Conservation (phyloP, 768 basidiomycete genomes). For the Amylocystis lapponica region DNA sequence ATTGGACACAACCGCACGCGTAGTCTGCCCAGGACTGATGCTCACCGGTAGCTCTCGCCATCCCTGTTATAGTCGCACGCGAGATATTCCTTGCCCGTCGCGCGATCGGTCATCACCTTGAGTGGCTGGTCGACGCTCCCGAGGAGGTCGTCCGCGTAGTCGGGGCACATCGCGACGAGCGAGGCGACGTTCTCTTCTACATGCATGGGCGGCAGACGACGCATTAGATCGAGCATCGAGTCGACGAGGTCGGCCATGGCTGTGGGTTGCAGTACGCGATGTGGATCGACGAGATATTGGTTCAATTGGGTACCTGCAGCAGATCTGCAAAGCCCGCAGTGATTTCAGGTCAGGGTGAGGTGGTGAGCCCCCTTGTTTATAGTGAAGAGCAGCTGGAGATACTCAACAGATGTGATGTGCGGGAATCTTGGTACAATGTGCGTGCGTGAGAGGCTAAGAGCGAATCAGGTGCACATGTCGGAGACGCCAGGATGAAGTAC, state of each 20-base stretch:
- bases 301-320: too few relatives aligned
- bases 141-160: conserved; percentile 91
- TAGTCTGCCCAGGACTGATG: not conserved
- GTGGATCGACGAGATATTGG: too few relatives aligned
- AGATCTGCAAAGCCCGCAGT: too few relatives aligned
- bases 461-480: too few relatives aligned
- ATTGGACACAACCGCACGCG: not conserved
- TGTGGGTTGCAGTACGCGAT: too few relatives aligned
- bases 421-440: too few relatives aligned
- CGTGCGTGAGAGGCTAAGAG: too few relatives aligned
- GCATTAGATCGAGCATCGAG: conserved; percentile 92
- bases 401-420: too few relatives aligned
- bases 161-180: conserved; percentile 80
- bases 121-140: conserved; percentile 95
- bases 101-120: conserved; percentile 70
- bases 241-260: conserved; percentile 76
- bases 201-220: conserved; percentile 88
- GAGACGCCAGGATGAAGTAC: too few relatives aligned
- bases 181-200: conserved; percentile 84
- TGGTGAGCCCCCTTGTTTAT: too few relatives aligned
- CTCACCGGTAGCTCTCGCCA: conserved; percentile 82
- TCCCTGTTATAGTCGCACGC: conserved; percentile 93
- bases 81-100: conserved; percentile 84
- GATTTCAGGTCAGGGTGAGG: too few relatives aligned
- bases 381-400: too few relatives aligned